Evolutionary conservation across 1,284 basidiomycete genomes (phyloP).

Genomic region (Lentinula novae-zelandiae): DNA sequence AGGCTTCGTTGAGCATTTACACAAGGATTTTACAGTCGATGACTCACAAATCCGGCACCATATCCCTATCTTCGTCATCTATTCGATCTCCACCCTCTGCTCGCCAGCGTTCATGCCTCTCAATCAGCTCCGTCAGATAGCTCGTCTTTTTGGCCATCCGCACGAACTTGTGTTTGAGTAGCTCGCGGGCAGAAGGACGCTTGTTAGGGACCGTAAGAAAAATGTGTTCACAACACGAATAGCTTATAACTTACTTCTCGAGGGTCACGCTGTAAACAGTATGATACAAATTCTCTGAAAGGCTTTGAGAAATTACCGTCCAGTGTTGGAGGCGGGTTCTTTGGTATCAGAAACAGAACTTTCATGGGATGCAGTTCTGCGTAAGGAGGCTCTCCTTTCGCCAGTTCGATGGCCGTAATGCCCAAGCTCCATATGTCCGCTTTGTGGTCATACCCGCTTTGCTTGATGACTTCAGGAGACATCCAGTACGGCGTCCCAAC

Average conservation of each 20-base stretch:
- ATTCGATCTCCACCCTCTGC: slow-evolving; percentile 81
- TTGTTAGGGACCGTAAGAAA: slow-evolving; percentile 27
- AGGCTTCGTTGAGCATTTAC: background rate
- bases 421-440: slow-evolving; percentile 98
- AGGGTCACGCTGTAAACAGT: slow-evolving; percentile 93
- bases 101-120: slow-evolving; percentile 91
- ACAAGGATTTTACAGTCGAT: background rate
- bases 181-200: slow-evolving; percentile 91
- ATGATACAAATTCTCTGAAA: slow-evolving; percentile 92
- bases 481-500: slow-evolving; percentile 99
- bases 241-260: slow-evolving; percentile 57
- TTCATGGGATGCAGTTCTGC: slow-evolving; percentile 99
- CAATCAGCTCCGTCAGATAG: slow-evolving; percentile 94
- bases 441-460: slow-evolving; percentile 98
- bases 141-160: slow-evolving; percentile 91
- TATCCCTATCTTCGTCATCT: slow-evolving; percentile 67
- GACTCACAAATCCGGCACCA: slow-evolving; percentile 57
- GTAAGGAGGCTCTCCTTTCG: slow-evolving; percentile 96
- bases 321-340: slow-evolving; percentile 91
- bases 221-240: background rate
- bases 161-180: slow-evolving; percentile 96
- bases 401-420: slow-evolving; percentile 97
- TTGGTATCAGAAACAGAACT: slow-evolving; percentile 97
- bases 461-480: slow-evolving; percentile 99
- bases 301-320: slow-evolving; percentile 87